Evolutionary conservation across 352 stramenopile species (phyloP), one percentile per base, ranked within the genome.

Genomic region (Pythium grandisporangium): DNA sequence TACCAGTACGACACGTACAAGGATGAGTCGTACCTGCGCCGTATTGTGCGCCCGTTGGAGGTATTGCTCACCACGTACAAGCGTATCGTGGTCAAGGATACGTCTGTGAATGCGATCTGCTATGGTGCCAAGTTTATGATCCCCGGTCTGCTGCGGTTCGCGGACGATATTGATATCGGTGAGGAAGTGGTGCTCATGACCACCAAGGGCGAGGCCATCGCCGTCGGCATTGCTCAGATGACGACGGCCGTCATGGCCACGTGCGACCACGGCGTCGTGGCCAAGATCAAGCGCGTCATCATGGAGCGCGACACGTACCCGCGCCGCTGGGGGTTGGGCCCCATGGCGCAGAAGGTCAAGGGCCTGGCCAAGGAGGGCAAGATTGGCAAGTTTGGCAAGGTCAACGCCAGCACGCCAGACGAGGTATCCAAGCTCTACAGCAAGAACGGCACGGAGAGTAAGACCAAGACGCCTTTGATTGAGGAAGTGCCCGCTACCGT

Each of bases 101-200:
- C 76, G 22, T 96, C 95, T 11, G 96, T 99, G 5, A 99, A 99
- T 72, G 96, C 97, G 21, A 98, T 99, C 60, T 99, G 97, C 70
- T 99, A 99, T 69, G 97, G 97, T 34, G 97, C 97, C 51, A 99
- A 99, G 81, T 95, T 99, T 40, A 99, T 99, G 96, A 95, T 99
- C 37, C 97, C 97, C 0, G 97, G 97, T 55, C 66, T 99, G 19
- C 64, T 99, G 37, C 87, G 97, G 30, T 99, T 99, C 71, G 95
- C 96, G 2, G 95, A 99, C 62, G 96, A 97, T 66, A 99, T 99
- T 68, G 96, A 99, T 65, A 80, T 99, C 29, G 93, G 93, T 50
- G 92, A 98, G 43, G 97, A 99, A 52, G 95, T 99, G 13, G 96
- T 99, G 37, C 71, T 99, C 6, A 99, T 99, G 92, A 99, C 96